Evolutionary conservation across 345 rosid species (phyloP), one percentile per base, ranked within the genome.

Genomic region (Atalantia buxifolia): DNA sequence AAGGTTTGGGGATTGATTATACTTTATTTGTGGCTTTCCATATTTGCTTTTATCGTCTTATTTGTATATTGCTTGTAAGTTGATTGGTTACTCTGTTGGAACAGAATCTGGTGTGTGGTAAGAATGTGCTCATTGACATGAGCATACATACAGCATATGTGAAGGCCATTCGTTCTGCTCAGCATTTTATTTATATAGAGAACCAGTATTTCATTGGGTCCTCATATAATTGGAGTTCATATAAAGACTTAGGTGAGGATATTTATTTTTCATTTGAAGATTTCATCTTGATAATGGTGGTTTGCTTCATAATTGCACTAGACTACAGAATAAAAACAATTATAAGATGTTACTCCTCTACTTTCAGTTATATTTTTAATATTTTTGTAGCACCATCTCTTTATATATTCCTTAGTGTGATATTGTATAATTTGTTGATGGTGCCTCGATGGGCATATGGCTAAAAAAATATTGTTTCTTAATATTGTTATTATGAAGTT

Each of bases 81-180:
- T 88, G 66, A 85, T 76, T 31, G 67, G 33, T 72, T 48, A 12
- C 77, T 86, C 71, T 74, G 61, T 77, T 83, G 84, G 77, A 66
- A 85, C 92, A 95, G 98, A 92, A 90, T 71, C 86, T 95, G 82
- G 84, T 95, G 36, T 93, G 96, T 61, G 98, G 98, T 65, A 95
- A 95, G 90, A 92, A 95, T 79, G 90, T 93, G 64, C 92, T 95
- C 71, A 95, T 95, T 62, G 99, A 95, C 88, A 93, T 95, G 99
- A 95, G 99, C 94, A 95, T 95, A 86, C 99, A 93, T 85, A 89
- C 97, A 1, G 97, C 98, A 77, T 95, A 92, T 77, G 97, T 95
- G 76, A 92, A 91, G 83, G 99, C 98, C 79, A 95, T 95, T 72
- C 99, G 99, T 83, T 83, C 96, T 77, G 99, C 99, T 36, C 99